These are phyloP conservation scores for Sporothrix brasiliensis DNA, from an alignment of 2,329 filamentous ascomycete species.

Conservation along the genomic window DNA sequence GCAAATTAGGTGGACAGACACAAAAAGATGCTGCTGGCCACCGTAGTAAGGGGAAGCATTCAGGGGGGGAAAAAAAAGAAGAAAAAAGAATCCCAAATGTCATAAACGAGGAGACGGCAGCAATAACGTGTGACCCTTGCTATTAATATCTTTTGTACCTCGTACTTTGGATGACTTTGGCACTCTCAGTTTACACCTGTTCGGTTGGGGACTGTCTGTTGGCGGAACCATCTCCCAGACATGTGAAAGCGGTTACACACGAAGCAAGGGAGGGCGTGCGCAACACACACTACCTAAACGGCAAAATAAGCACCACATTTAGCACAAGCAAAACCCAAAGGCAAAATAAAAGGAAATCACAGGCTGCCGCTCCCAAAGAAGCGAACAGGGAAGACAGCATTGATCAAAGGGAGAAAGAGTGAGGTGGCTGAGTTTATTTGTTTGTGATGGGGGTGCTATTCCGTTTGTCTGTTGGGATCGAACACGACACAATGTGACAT, in stretches of 20 bases:
- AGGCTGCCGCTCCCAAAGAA: neutral
- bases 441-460: neutral
- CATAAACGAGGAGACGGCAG: neutral
- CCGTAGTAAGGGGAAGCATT: neutral
- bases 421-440: neutral
- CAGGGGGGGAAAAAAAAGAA: neutral
- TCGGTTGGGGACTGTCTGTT: neutral
- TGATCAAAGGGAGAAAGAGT: slow-evolving; percentile 1
- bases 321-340: neutral
- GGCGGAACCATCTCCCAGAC: neutral
- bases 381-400: neutral
- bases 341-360: neutral
- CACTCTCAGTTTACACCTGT: neutral
- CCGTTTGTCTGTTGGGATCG: slow-evolving; percentile 9
- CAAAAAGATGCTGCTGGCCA: too few relatives aligned
- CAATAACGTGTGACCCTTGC: neutral
- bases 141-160: neutral
- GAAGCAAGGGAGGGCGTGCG: neutral
- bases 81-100: neutral
- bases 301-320: neutral
- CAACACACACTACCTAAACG: neutral
- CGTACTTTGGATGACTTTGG: too few relatives aligned
- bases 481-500: neutral
- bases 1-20: neutral
- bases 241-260: slow-evolving; percentile 8